These are phyloP conservation scores for Wickerhamomyces sydowiorum DNA, from an alignment of 805 yeast species.

Conservation along the genomic window DNA sequence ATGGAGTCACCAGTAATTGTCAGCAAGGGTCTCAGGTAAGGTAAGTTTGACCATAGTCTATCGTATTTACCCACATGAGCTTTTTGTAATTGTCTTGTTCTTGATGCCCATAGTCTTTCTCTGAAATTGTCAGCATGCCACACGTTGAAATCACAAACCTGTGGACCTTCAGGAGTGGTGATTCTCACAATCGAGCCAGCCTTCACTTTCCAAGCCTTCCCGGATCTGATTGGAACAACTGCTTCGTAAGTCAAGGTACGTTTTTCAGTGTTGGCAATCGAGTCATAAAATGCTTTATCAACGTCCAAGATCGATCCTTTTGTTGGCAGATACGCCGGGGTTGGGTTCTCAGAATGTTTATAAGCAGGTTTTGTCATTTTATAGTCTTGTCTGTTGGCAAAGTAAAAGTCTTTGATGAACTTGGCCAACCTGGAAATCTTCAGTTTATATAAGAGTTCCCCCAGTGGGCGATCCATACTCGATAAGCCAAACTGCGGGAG, in stretches of 20 bases:
- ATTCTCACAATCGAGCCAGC: slow-evolving; percentile 53
- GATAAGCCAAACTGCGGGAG: too few relatives aligned
- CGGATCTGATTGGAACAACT: slow-evolving; percentile 48
- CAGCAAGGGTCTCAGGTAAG: slow-evolving; percentile 58
- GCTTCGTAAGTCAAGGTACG: slow-evolving; percentile 37
- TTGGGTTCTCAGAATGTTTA: slow-evolving; percentile 29
- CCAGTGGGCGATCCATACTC: too few relatives aligned
- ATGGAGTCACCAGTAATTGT: slow-evolving; percentile 60
- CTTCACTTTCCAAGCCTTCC: slow-evolving; percentile 58
- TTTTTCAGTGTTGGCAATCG: slow-evolving; percentile 35
- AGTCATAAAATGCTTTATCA: slow-evolving; percentile 39
- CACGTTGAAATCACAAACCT: slow-evolving; percentile 63
- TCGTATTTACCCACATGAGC: slow-evolving; percentile 59
- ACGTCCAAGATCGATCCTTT: slow-evolving; percentile 49
- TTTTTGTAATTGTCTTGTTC: slow-evolving; percentile 60
- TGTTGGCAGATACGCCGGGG: slow-evolving; percentile 52
- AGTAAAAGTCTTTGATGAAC: too few relatives aligned
- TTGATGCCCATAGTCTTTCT: slow-evolving; percentile 64
- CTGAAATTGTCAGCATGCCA: slow-evolving; percentile 59
- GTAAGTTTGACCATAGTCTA: slow-evolving; percentile 60
- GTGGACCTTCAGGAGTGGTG: slow-evolving; percentile 65
- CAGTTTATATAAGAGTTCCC: too few relatives aligned
- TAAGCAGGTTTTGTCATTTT: slow-evolving; percentile 15
- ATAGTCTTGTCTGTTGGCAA: background rate
- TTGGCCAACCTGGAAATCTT: too few relatives aligned